A percentile compares a stretch with the other conserved stretches of the same genome.
These are phyloP conservation scores for Cochlearia excelsa DNA, from an alignment of 345 rosid species.

Conservation along the genomic window DNA sequence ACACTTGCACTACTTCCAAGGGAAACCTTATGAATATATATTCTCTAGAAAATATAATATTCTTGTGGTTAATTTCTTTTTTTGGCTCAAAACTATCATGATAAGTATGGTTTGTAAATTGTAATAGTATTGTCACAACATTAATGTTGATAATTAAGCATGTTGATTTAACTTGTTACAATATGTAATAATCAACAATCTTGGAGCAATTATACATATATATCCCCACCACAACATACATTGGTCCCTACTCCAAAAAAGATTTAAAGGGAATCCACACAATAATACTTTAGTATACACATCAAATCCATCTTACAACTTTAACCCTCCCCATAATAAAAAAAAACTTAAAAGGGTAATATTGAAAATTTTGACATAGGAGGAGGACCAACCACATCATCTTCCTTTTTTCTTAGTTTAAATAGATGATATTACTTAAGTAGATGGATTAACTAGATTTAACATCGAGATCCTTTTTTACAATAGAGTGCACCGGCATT, in stretches of 20 bases:
- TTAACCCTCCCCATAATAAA: slow-evolving; percentile 32
- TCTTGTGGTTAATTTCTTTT: no score
- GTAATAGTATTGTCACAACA: background rate
- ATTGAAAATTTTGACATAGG: slow-evolving; percentile 19
- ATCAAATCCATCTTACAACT: slow-evolving; percentile 35
- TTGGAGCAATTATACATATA: slow-evolving; percentile 22
- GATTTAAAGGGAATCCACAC: slow-evolving; percentile 28
- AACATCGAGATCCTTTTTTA: slow-evolving; percentile 63
- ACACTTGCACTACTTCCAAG: slow-evolving; percentile 20
- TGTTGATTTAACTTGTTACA: slow-evolving; percentile 19
- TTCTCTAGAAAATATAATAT: background rate
- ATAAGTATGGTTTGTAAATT: no score
- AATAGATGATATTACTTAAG: background rate
- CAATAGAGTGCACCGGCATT: slow-evolving; percentile 54
- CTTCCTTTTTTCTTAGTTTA: background rate
- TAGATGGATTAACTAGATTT: slow-evolving; percentile 26
- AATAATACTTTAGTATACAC: slow-evolving; percentile 33
- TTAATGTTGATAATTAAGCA: slow-evolving; percentile 8
- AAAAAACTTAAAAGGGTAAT: slow-evolving; percentile 13
- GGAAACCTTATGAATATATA: slow-evolving; percentile 2
- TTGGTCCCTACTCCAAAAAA: slow-evolving; percentile 33
- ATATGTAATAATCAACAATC: slow-evolving; percentile 18
- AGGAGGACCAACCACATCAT: slow-evolving; percentile 16
- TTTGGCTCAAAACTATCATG: background rate
- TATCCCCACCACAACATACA: slow-evolving; percentile 29